Base-by-base conservation (phyloP, 2,329 filamentous ascomycete species). In the Pseudogymnoascus sp. region DNA sequence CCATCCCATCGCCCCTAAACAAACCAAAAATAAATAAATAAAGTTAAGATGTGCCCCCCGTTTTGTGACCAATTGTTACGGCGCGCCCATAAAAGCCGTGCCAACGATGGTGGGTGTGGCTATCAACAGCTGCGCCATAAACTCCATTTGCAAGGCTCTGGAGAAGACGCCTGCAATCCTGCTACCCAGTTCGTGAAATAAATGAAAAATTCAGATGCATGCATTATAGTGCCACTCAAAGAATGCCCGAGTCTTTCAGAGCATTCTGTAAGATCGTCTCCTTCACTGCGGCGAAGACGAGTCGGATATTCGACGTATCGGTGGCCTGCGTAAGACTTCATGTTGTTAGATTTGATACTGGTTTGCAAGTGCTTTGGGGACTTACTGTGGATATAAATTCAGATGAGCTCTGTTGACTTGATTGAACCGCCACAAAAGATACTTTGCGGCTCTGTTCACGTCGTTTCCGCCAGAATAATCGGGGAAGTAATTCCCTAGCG, bases 201-300 rank as follows among this genome's bases (percentile, higher is more conserved):
- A 54, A 54, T 20, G 28, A 35, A 54, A 54, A 54, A 33, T 33
- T 47, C 47, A 54, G 28, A 54, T 54, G 47, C 47, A 54, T 54
- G 47, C 28, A 35, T 54, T 20, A 54, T 54, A 12, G 4, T 9
- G 47, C 47, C 28, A 35, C 62, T 88, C 76, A 92, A 69, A 99
- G 85, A 74, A 99, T 97, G 68, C 94, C 94, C 20, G 94, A 97
- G 75, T 99, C 94, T 78, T 96, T 97, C 68, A 99, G 83, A 57
- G 94, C 94, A 74, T 99, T 99, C 76, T 97, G 96, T 68, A 99
- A 79, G 71, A 99, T 99, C 35, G 94, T 99, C 77, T 99, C 94
- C 75, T 99, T 99, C 63, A 99, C 94, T 7, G 94, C 94, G 35
- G 93, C 94, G 76, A 99, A 99, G 57, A 99, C 94, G 37, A 99